A percentile compares a stretch with the other conserved stretches of the same genome.
These are phyloP conservation scores for Flammula alnicola DNA, from an alignment of 1,284 basidiomycete genomes.

Conservation along the genomic window DNA sequence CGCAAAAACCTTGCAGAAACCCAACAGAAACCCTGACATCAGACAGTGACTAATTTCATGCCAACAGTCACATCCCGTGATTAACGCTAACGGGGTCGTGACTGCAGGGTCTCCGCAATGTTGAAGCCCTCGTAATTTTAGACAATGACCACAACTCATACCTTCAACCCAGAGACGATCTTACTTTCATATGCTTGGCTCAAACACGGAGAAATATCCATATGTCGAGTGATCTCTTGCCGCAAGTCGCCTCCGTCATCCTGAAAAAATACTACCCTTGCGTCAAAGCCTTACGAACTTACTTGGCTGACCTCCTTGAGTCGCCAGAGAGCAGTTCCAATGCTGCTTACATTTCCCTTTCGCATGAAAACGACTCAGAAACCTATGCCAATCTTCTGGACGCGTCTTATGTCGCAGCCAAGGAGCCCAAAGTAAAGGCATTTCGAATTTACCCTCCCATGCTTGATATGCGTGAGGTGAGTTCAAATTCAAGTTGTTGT, in stretches of 20 bases:
- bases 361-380: neutral
- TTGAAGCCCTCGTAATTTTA: no score
- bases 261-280: slow-evolving; percentile 3
- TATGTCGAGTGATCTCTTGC: neutral
- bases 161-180: no score
- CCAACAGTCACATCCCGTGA: no score
- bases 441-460: slow-evolving; percentile 31
- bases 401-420: slow-evolving; percentile 3
- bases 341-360: neutral
- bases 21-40: no score
- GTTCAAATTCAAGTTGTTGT: slow-evolving; percentile 15
- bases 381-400: neutral
- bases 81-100: no score
- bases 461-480: slow-evolving; percentile 61
- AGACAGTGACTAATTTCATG: no score
- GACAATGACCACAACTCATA: no score
- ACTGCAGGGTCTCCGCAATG: no score
- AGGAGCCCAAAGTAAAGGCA: neutral
- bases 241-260: neutral
- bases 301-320: neutral
- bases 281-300: neutral
- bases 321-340: neutral
- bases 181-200: no score
- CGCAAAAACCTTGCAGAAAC: no score
- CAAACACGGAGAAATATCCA: no score